Evolutionary conservation across 768 basidiomycete species (phyloP).

Genomic region (Leccinum sublutescens): DNA sequence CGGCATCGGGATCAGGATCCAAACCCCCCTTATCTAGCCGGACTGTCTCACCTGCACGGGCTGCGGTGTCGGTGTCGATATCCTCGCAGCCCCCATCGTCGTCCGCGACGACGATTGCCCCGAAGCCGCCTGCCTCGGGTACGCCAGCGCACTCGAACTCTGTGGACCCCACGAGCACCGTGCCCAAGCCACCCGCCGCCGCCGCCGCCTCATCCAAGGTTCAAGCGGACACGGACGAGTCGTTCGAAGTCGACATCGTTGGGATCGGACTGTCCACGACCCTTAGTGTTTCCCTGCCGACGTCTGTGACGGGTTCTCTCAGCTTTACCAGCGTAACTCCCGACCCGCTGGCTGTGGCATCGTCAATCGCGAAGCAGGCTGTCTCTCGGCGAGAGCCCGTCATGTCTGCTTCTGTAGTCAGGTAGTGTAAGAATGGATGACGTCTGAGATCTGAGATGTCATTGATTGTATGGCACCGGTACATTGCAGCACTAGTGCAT

Average conservation of each 20-base stretch:
- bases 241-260: conserved; percentile 25
- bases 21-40: background rate
- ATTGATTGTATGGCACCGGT: too few relatives aligned
- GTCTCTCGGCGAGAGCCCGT: background rate
- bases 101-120: background rate
- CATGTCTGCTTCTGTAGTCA: background rate
- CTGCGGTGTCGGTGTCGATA: conserved; percentile 14
- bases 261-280: conserved; percentile 5
- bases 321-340: background rate
- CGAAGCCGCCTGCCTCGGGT: background rate
- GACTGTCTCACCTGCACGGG: conserved; percentile 11
- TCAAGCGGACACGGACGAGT: conserved; percentile 4
- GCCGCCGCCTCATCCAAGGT: background rate
- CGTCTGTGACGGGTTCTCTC: background rate
- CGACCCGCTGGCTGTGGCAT: conserved; percentile 20
- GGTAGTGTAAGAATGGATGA: background rate
- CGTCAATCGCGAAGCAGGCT: conserved; percentile 15
- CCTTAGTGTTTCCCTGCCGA: conserved; percentile 2
- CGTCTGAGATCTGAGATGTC: background rate
- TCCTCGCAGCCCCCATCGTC: conserved; percentile 7
- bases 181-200: background rate
- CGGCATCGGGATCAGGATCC: background rate
- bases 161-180: background rate
- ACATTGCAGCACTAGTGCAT: background rate
- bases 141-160: conserved; percentile 6